Conservation (phyloP, 108 stramenopile species). For the Conticribra guillardii region DNA sequence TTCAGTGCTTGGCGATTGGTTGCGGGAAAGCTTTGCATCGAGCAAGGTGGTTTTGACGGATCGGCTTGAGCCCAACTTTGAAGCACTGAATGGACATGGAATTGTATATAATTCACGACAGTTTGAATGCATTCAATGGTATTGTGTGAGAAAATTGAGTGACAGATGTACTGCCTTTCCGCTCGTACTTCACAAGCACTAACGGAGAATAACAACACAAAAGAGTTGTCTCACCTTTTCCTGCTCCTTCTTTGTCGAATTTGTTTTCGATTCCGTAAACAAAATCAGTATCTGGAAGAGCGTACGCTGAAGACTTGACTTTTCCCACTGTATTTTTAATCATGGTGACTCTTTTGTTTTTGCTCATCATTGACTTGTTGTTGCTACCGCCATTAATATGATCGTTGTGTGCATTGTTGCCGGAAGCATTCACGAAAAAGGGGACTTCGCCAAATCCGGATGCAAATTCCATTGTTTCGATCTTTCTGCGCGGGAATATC, state of each 20-base stretch:
- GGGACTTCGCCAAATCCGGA: too few species aligned
- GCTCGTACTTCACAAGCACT: too few species aligned
- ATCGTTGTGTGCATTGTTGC: too few species aligned
- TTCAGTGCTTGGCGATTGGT: constrained; percentile 55
- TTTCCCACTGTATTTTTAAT: constrained; percentile 50
- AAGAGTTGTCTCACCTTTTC: constrained; percentile 38
- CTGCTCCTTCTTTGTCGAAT: constrained; percentile 49
- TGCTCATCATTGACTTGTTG: not conserved
- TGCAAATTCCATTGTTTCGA: too few species aligned
- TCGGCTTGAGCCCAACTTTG: constrained; percentile 43
- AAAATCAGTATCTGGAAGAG: constrained; percentile 45
- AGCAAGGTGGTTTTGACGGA: constrained; percentile 36
- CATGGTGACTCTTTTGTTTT: constrained; percentile 45
- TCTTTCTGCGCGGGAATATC: too few species aligned
- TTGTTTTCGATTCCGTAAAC: constrained; percentile 54
- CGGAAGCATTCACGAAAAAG: too few species aligned
- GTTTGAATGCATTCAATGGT: too few species aligned
- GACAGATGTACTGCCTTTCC: too few species aligned
- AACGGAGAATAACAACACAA: not conserved
- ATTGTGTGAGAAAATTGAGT: too few species aligned
- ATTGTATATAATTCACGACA: too few species aligned
- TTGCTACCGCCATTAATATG: too few species aligned
- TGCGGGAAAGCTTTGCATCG: constrained; percentile 55
- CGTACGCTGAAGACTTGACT: constrained; percentile 41
- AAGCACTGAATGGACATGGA: constrained; percentile 33